phyloP scores from a whole-genome alignment of 225 moss, liverwort and hornwort species.

The Marchantia polymorpha region DNA sequence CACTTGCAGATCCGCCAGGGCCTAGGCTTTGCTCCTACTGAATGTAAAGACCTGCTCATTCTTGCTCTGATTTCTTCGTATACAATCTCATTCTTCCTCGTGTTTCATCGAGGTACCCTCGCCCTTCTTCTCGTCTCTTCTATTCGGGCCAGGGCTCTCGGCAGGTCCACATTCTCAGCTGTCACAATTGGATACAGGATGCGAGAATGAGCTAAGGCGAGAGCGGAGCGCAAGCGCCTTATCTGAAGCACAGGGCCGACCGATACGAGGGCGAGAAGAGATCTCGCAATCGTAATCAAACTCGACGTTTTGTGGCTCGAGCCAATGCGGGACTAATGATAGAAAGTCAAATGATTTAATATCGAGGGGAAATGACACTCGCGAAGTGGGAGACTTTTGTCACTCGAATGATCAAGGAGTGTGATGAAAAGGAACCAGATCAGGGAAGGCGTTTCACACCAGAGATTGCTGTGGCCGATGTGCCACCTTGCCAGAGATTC shows the following conservation, averaged over 20 bases:
- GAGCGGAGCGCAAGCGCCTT: neutral
- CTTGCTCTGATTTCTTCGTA: conserved; percentile 34
- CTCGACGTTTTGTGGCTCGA: neutral
- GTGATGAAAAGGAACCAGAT: conserved; percentile 1
- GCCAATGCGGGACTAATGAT: neutral
- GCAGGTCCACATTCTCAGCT: conserved; percentile 16
- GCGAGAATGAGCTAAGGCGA: neutral
- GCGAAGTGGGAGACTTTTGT: neutral
- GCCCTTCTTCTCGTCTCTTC: conserved; percentile 11
- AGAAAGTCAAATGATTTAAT: neutral
- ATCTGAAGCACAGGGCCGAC: neutral
- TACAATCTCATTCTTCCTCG: conserved; percentile 32
- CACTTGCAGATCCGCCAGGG: conserved; percentile 39
- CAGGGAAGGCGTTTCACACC: conserved; percentile 29
- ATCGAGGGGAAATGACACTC: neutral
- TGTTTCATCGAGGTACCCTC: conserved; percentile 21
- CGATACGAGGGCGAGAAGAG: conserved; percentile 1
- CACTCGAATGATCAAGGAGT: neutral
- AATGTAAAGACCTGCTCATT: conserved; percentile 39
- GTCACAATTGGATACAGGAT: conserved; percentile 6
- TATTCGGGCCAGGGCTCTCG: conserved; percentile 10
- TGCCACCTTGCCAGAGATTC: conserved; percentile 47
- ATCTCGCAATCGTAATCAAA: conserved; percentile 13
- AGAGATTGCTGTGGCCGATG: conserved; percentile 47
- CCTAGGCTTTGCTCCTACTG: conserved; percentile 28